These are phyloP conservation scores for Ceraceosorus bombacis DNA, from an alignment of 1,284 basidiomycete species.

Conservation along the genomic window DNA sequence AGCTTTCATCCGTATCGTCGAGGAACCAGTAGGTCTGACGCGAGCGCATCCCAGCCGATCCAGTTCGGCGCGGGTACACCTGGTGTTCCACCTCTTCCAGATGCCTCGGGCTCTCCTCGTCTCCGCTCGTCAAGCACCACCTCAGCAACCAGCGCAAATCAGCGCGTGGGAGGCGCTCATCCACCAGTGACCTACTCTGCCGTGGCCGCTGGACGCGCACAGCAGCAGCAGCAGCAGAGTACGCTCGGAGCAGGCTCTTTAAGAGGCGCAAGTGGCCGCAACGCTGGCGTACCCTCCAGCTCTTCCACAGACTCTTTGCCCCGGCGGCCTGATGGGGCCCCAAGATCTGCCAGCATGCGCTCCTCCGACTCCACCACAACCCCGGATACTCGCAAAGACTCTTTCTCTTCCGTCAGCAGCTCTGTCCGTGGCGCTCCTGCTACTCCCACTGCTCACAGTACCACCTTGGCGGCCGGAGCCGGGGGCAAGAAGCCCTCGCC, in stretches of 20 bases:
- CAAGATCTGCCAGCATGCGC: slow-evolving; percentile 4
- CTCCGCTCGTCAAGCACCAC: slow-evolving; percentile 26
- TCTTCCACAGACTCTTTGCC: background rate
- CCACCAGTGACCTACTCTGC: slow-evolving; percentile 9
- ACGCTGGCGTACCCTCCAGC: too few species aligned
- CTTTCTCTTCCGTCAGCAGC: slow-evolving; percentile 9
- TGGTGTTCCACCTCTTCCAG: slow-evolving; percentile 1
- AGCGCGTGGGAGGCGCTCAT: slow-evolving; percentile 3
- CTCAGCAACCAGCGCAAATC: slow-evolving; percentile 11
- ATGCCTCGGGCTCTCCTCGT: slow-evolving; percentile 13
- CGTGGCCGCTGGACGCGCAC: slow-evolving; percentile 1
- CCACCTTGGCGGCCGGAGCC: slow-evolving; percentile 1
- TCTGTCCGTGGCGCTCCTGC: slow-evolving; percentile 2
- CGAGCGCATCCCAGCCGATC: slow-evolving; percentile 6
- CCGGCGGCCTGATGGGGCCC: background rate
- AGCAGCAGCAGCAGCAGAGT: background rate
- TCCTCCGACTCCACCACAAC: background rate
- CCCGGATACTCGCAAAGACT: slow-evolving; percentile 5
- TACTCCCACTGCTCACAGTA: slow-evolving; percentile 3
- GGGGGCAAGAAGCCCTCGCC: slow-evolving; percentile 34
- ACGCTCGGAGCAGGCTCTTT: background rate
- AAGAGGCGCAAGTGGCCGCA: too few species aligned
- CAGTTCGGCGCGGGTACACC: slow-evolving; percentile 6
- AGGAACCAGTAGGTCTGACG: slow-evolving; percentile 22
- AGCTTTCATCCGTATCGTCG: slow-evolving; percentile 41